Evolutionary conservation across 1,139 yeast species (phyloP).

Genomic region (Taiozyma sp.): DNA sequence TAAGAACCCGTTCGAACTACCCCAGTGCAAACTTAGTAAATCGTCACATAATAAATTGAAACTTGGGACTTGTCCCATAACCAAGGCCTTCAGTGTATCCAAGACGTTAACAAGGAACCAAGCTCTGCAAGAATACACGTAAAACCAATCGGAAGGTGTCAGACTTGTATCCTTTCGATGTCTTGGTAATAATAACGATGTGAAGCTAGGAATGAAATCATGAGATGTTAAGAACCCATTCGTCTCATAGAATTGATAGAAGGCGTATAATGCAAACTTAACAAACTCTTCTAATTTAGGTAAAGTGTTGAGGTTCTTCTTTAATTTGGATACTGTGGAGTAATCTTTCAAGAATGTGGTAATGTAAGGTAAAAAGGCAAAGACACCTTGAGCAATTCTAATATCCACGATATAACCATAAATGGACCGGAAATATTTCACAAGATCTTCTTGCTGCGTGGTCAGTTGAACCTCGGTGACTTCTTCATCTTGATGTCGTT

Average conservation of each 20-base stretch:
- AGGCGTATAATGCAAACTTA: conserved; percentile 14
- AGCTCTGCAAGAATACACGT: conserved; percentile 21
- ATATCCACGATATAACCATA: conserved; percentile 23
- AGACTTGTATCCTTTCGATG: conserved; percentile 13
- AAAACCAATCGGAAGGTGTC: conserved; percentile 21
- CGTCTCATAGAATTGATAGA: conserved; percentile 20
- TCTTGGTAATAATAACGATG: conserved; percentile 10
- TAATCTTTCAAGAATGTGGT: conserved; percentile 17
- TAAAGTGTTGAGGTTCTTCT: conserved; percentile 9
- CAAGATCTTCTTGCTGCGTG: conserved; percentile 7
- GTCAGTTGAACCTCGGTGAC: conserved; percentile 1
- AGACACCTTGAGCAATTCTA: conserved; percentile 20
- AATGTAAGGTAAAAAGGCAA: conserved; percentile 20
- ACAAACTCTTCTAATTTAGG: conserved; percentile 14
- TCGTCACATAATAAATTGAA: conserved; percentile 13
- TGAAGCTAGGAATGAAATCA: conserved; percentile 16
- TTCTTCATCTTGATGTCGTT: neutral
- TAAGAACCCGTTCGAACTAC: conserved; percentile 16
- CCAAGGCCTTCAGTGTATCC: conserved; percentile 11
- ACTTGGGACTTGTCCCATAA: neutral
- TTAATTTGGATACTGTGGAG: conserved; percentile 14
- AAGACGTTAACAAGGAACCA: conserved; percentile 19
- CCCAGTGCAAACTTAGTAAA: conserved; percentile 23
- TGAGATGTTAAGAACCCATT: conserved; percentile 20
- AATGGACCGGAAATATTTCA: conserved; percentile 9